phyloP scores from a whole-genome alignment of 192 early-diverging fungal species.

The Podochytrium sp. region DNA sequence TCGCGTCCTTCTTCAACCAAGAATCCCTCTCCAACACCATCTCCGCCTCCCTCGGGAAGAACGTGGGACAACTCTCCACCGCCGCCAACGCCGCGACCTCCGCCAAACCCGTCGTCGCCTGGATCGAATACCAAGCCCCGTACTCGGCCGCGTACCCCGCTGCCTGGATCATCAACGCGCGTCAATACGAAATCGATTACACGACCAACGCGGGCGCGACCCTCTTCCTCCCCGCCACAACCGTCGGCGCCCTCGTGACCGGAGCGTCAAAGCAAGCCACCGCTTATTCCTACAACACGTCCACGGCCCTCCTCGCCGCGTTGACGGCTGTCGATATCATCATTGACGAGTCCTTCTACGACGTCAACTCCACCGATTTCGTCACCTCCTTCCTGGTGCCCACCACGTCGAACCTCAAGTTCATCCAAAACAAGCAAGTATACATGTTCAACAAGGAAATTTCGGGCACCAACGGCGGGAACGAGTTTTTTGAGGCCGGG shows the following conservation, averaged over 20 bases:
- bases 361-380: constrained; percentile 27
- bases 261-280: background rate
- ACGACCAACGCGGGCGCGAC: constrained; percentile 34
- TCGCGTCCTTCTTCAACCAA: constrained; percentile 65
- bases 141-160: constrained; percentile 36
- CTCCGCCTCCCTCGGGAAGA: constrained; percentile 49
- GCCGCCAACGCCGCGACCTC: constrained; percentile 55
- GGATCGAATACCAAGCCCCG: constrained; percentile 14
- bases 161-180: constrained; percentile 41
- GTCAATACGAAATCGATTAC: constrained; percentile 58
- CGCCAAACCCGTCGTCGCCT: constrained; percentile 46
- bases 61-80: constrained; percentile 58
- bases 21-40: constrained; percentile 57
- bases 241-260: background rate
- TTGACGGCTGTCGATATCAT: constrained; percentile 36
- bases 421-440: constrained; percentile 39
- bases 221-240: background rate
- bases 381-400: constrained; percentile 7
- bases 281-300: constrained; percentile 27
- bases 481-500: constrained; percentile 32
- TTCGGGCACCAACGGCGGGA: constrained; percentile 27
- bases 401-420: constrained; percentile 40
- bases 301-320: constrained; percentile 32
- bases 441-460: constrained; percentile 22
- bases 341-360: constrained; percentile 34